Conservation (phyloP, 768 basidiomycete species). For the Mycena filopes region DNA sequence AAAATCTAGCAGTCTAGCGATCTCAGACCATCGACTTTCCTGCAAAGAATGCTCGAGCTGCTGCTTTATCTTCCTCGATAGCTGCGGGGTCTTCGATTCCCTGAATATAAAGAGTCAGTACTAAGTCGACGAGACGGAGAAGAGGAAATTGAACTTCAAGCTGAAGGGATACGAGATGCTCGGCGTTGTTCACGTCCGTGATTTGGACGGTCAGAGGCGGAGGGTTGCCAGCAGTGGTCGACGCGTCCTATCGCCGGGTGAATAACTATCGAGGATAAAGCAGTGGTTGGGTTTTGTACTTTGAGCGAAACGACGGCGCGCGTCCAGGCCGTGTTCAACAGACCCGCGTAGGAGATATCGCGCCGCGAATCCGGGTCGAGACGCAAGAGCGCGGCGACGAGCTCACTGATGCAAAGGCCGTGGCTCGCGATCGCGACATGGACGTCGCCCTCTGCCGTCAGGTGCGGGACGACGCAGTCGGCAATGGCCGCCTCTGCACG, state of each 20-base stretch:
- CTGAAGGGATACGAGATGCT: constrained; percentile 42
- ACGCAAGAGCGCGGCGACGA: constrained; percentile 64
- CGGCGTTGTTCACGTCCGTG: constrained; percentile 48
- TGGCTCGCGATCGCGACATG: constrained; percentile 81
- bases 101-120: background rate
- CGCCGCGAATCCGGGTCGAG: constrained; percentile 58
- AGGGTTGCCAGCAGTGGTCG: constrained; percentile 33
- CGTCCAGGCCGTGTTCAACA: constrained; percentile 83
- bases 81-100: constrained; percentile 34
- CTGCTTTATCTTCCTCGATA: constrained; percentile 39
- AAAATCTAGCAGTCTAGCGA: background rate
- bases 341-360: constrained; percentile 53
- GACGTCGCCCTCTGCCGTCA: constrained; percentile 51
- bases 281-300: constrained; percentile 43
- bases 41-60: constrained; percentile 50
- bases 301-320: constrained; percentile 58
- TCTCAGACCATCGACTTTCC: constrained; percentile 35
- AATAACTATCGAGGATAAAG: background rate
- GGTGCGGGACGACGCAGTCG: constrained; percentile 68
- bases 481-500: constrained; percentile 64
- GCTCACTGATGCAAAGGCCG: constrained; percentile 74
- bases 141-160: constrained; percentile 42
- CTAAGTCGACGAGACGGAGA: background rate
- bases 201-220: constrained; percentile 48
- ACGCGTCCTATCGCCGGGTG: constrained; percentile 37